Conservation (phyloP, 225 moss, liverwort and hornwort species). For the Climacium dendroides region DNA sequence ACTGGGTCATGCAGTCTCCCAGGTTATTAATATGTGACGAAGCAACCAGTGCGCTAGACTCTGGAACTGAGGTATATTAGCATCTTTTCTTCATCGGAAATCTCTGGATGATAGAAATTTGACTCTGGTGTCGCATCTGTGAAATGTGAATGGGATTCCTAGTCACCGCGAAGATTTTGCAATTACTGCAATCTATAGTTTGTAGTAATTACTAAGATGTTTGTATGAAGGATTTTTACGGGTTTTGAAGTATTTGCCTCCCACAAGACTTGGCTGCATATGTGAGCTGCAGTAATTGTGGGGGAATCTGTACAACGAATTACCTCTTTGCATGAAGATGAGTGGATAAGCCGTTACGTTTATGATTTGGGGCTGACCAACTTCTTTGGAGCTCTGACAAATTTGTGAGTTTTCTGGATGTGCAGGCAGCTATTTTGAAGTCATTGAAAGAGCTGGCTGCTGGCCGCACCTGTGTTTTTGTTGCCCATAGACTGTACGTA, state of each 20-base stretch:
- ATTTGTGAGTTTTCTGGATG: not conserved
- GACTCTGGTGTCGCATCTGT: not conserved
- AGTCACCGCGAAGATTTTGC: not conserved
- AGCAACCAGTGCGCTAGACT: conserved; percentile 93
- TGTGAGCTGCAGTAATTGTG: not conserved
- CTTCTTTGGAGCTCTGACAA: not conserved
- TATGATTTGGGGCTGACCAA: not conserved
- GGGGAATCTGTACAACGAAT: not conserved
- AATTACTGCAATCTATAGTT: not conserved
- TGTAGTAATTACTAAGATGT: not conserved
- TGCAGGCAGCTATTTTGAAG: conserved; percentile 80
- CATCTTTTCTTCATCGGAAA: not conserved
- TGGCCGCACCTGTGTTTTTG: conserved; percentile 87
- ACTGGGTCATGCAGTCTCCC: conserved; percentile 51
- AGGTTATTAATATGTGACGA: conserved; percentile 91
- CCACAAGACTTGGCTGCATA: not conserved
- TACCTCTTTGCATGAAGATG: not conserved
- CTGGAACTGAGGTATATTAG: conserved; percentile 77
- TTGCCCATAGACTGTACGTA: conserved; percentile 79
- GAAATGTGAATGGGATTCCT: not conserved
- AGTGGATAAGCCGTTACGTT: not conserved
- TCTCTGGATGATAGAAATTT: not conserved
- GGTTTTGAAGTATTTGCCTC: not conserved
- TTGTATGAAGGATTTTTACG: not conserved
- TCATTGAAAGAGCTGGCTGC: conserved; percentile 86